Percentiles rank a stretch among this genome's conserved stretches.
These are phyloP conservation scores for Echinochloa phyllopogon DNA, from an alignment of 176 grass and related monocot species.

Conservation along the genomic window DNA sequence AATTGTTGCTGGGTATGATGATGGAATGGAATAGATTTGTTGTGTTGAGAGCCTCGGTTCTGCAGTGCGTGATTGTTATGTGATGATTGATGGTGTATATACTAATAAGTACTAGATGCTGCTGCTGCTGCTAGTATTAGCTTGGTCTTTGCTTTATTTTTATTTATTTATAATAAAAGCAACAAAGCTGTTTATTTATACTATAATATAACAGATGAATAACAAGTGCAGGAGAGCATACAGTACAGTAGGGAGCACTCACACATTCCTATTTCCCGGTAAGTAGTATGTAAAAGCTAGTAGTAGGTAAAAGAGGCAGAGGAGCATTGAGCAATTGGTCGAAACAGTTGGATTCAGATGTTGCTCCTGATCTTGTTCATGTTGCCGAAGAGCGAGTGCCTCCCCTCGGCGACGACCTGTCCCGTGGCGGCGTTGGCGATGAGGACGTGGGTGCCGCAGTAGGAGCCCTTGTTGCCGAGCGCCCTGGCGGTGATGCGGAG, in stretches of 20 bases:
- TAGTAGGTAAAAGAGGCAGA: too few species aligned
- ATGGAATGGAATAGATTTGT: neutral
- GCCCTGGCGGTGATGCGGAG: constrained; percentile 68
- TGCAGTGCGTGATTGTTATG: neutral
- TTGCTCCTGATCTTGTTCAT: constrained; percentile 50
- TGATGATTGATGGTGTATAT: too few species aligned
- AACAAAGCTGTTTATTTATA: too few species aligned
- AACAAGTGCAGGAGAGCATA: neutral
- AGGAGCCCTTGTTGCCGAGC: constrained; percentile 65
- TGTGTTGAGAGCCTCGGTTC: neutral
- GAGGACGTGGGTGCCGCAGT: constrained; percentile 66
- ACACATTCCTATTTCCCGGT: too few species aligned
- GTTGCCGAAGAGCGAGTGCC: constrained; percentile 87
- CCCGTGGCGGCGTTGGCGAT: constrained; percentile 69
- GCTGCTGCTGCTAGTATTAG: too few species aligned
- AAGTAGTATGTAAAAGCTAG: too few species aligned
- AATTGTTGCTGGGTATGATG: neutral
- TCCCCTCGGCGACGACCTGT: constrained; percentile 69
- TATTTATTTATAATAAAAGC: too few species aligned
- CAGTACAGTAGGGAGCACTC: neutral
- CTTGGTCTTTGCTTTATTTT: too few species aligned
- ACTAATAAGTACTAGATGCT: too few species aligned
- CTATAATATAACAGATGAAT: too few species aligned
- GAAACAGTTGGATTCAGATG: constrained; percentile 34
- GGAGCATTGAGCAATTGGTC: too few species aligned